Conservation (phyloP, 805 yeast species). For the Kodamaea fukazawae region DNA sequence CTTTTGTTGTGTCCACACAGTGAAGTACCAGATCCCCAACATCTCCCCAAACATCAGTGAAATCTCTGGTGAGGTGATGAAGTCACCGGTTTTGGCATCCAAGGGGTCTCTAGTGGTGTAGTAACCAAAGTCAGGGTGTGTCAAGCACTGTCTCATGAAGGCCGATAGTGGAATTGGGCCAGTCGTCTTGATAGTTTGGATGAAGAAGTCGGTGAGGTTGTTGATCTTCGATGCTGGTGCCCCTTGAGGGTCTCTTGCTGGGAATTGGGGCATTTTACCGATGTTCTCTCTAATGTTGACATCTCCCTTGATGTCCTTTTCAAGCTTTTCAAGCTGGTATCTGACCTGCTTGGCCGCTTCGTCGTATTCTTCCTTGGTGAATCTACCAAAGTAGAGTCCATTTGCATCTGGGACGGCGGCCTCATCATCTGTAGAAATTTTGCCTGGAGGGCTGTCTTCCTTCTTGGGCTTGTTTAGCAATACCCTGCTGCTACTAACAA, state of each 20-base stretch:
- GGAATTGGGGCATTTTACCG: constrained; percentile 37
- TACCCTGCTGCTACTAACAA: too few relatives aligned
- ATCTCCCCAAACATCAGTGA: constrained; percentile 86
- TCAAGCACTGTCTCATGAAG: constrained; percentile 78
- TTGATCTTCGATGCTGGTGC: constrained; percentile 16
- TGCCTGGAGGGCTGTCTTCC: too few relatives aligned
- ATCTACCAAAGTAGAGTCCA: constrained; percentile 14
- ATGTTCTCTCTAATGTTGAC: constrained; percentile 35
- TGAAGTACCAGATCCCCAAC: constrained; percentile 69
- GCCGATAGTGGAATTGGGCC: constrained; percentile 76
- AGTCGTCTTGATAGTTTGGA: constrained; percentile 56
- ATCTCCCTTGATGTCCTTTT: constrained; percentile 36
- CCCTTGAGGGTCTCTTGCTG: constrained; percentile 17
- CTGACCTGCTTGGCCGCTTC: constrained; percentile 34
- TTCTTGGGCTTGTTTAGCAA: too few relatives aligned
- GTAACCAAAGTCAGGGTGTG: constrained; percentile 76
- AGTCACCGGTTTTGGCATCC: constrained; percentile 62
- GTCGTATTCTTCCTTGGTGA: constrained; percentile 38
- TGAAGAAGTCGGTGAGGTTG: constrained; percentile 37
- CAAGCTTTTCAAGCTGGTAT: constrained; percentile 31
- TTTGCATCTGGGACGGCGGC: constrained; percentile 1
- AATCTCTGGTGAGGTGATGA: constrained; percentile 82
- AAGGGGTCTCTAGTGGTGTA: constrained; percentile 77
- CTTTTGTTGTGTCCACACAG: constrained; percentile 57
- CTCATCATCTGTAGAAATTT: too few relatives aligned